Percentiles rank a stretch among this genome's conserved stretches.
Conservation (phyloP, 2,329 filamentous ascomycete species). For the Podosphaera aphanis region DNA sequence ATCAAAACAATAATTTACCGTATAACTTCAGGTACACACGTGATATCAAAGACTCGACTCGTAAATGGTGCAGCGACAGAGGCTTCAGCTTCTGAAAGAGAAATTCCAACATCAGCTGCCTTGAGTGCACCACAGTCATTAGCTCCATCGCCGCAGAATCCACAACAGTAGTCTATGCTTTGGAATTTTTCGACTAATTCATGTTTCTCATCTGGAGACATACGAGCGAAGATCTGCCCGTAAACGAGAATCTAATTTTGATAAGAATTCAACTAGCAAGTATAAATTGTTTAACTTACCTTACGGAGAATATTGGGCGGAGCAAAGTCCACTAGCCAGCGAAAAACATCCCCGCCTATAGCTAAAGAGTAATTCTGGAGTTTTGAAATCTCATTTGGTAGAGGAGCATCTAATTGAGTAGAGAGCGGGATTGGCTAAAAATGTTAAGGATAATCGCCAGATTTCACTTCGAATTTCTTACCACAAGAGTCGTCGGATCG, state of each 20-base stretch:
- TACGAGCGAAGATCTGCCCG: slow-evolving; percentile 86
- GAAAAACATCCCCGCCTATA: slow-evolving; percentile 79
- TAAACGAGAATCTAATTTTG: slow-evolving; percentile 53
- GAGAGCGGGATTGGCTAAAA: slow-evolving; percentile 45
- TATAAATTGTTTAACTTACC: slow-evolving; percentile 20
- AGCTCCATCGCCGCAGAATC: slow-evolving; percentile 91
- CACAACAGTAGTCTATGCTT: slow-evolving; percentile 80
- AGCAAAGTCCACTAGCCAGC: slow-evolving; percentile 87
- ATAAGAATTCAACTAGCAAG: slow-evolving; percentile 4
- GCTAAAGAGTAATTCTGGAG: slow-evolving; percentile 72
- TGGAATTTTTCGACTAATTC: slow-evolving; percentile 94
- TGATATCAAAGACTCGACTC: slow-evolving; percentile 84
- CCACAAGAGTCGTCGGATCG: slow-evolving; percentile 53
- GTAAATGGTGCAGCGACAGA: slow-evolving; percentile 97
- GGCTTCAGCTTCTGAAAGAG: slow-evolving; percentile 86
- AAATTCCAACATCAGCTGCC: slow-evolving; percentile 91
- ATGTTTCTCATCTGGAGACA: slow-evolving; percentile 97
- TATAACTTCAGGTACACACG: slow-evolving; percentile 82
- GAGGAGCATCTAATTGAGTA: slow-evolving; percentile 50
- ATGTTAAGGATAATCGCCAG: slow-evolving; percentile 3
- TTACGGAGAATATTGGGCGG: slow-evolving; percentile 53
- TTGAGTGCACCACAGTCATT: slow-evolving; percentile 96
- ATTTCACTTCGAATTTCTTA: slow-evolving; percentile 16
- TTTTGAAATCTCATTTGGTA: slow-evolving; percentile 66
- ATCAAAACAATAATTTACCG: slow-evolving; percentile 23